phyloP scores from a whole-genome alignment of 768 basidiomycete genomes.

The Gymnopilus dilepis region DNA sequence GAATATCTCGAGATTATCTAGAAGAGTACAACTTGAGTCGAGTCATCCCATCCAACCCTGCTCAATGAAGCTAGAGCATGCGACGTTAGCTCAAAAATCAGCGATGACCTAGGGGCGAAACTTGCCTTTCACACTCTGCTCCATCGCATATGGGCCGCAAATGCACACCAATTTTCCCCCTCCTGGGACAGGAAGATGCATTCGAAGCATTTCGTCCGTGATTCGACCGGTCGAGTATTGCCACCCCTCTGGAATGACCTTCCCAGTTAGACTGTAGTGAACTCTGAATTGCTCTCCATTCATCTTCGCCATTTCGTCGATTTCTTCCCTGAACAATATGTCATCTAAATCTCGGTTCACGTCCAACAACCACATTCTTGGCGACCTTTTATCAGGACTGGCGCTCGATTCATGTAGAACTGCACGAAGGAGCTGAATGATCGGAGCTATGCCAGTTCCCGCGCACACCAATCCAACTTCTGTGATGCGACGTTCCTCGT shows the following conservation, averaged over 20 bases:
- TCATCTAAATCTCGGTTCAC: slow-evolving; percentile 53
- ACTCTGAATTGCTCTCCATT: slow-evolving; percentile 40
- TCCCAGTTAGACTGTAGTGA: slow-evolving; percentile 49
- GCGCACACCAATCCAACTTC: slow-evolving; percentile 61
- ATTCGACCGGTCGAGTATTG: slow-evolving; percentile 46
- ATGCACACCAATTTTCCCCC: slow-evolving; percentile 47
- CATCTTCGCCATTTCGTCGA: slow-evolving; percentile 41
- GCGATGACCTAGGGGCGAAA: not conserved
- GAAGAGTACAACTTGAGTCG: slow-evolving; percentile 2
- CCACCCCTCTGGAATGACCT: slow-evolving; percentile 42
- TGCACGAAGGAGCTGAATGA: slow-evolving; percentile 57
- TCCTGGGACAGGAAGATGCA: slow-evolving; percentile 45
- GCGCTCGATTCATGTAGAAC: slow-evolving; percentile 42
- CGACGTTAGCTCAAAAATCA: not conserved
- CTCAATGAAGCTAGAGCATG: not conserved
- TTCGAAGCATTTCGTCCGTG: slow-evolving; percentile 39
- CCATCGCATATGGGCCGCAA: slow-evolving; percentile 51
- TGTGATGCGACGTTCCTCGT: slow-evolving; percentile 36
- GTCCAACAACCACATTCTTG: slow-evolving; percentile 52
- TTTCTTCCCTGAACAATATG: slow-evolving; percentile 55
- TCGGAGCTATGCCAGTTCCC: slow-evolving; percentile 65
- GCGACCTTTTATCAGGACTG: slow-evolving; percentile 33
- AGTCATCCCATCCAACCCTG: not conserved
- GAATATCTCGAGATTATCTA: not conserved
- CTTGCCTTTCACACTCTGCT: slow-evolving; percentile 24